Evolutionary conservation across 805 yeast genomes (phyloP), one percentile per base, ranked within the genome.

Genomic region (Nematodospora valgi): DNA sequence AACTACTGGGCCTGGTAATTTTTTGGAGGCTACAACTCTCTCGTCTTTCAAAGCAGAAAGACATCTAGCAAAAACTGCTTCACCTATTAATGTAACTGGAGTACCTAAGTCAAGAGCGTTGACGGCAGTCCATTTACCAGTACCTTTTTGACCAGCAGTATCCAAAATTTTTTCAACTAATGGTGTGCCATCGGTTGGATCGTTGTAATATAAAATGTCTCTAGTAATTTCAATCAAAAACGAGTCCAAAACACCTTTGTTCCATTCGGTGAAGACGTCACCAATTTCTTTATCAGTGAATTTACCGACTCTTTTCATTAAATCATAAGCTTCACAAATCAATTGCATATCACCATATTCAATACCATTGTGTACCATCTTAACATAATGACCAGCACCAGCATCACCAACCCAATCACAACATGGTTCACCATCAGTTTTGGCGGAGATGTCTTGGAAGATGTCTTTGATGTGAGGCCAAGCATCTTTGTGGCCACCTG

Each of bases 321-420:
- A 73, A 66, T 89, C 97, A 72, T 91, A 91, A 48, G 97, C 96
- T 76, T 91, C 98, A 69, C 91, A 82, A 64, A 91, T 91, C 76
- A 91, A 78, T 75, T 91, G 98, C 98, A 91, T 91, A 72, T 91
- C 98, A 78, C 98, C 98, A 69, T 91, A 91, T 74, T 91, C 98
- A 55, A 91, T 91, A 85, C 98, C 98, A 67, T 91, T 91, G 79
- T 91, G 98, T 48, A 93, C 98, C 98, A 93, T 93, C 78, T 91
- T 91, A 62, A 91, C 98, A 72, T 83, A 91, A 72, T 91, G 98
- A 58, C 98, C 98, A 30, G 98, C 80, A 68, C 98, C 98, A 43
- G 95, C 96, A 52, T 91, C 95, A 58, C 98, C 98, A 54, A 91
- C 97, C 98, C 98, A 91, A 80, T 91, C 98, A 74, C 98, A 91